phyloP scores from a whole-genome alignment of 345 rosid genomes.

The Brassica napus region DNA sequence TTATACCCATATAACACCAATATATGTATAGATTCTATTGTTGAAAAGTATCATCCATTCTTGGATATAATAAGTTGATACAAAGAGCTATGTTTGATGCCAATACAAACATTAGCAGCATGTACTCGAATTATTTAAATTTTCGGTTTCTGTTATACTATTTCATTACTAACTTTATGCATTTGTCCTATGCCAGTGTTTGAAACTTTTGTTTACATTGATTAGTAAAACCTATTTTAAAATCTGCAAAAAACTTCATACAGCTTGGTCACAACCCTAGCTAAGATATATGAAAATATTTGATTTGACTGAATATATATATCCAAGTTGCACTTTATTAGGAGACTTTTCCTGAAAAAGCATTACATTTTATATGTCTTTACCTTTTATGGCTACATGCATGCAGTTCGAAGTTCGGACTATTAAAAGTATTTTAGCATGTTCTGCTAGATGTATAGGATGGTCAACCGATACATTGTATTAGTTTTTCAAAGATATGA shows the following conservation, averaged over 20 bases:
- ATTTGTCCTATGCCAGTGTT: neutral
- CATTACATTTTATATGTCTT: neutral
- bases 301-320: neutral
- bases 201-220: neutral
- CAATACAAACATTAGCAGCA: neutral
- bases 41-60: neutral
- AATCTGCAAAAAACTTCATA: neutral
- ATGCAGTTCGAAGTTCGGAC: neutral
- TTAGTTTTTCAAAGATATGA: neutral
- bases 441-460: neutral
- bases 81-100: neutral
- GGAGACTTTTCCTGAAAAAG: neutral
- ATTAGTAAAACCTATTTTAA: neutral
- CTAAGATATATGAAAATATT: neutral
- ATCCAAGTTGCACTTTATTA: slow-evolving; percentile 1
- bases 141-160: neutral
- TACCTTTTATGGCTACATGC: neutral
- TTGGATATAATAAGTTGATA: neutral
- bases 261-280: neutral
- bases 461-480: neutral
- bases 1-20: neutral
- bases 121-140: neutral
- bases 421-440: neutral
- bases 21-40: neutral
- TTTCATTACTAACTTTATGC: neutral